Evolutionary conservation across 2,329 filamentous ascomycete genomes (phyloP).

Genomic region (Paecilomyces variotii): DNA sequence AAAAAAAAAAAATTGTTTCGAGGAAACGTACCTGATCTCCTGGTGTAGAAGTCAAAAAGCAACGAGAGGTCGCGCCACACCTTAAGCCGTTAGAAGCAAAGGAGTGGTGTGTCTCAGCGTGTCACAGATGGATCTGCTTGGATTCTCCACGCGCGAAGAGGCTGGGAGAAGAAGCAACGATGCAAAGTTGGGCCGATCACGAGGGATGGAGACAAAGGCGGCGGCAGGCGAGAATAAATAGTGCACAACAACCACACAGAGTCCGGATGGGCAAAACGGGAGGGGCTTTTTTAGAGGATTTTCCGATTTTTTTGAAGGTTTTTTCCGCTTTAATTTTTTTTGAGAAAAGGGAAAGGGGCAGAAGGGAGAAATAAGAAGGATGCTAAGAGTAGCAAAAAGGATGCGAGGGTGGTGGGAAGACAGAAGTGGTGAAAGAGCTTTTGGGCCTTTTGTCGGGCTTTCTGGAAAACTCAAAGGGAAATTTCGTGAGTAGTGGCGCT

Average conservation of each 20-base stretch:
- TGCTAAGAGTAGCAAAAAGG: constrained; percentile 12
- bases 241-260: constrained; percentile 25
- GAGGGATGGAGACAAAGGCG: constrained; percentile 4
- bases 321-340: constrained; percentile 24
- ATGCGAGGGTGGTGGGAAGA: constrained; percentile 5
- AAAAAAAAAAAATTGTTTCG: neutral
- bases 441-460: constrained; percentile 9
- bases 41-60: neutral
- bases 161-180: constrained; percentile 1
- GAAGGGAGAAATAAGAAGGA: constrained; percentile 14
- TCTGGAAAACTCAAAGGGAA: constrained; percentile 28
- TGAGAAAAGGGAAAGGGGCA: constrained; percentile 19
- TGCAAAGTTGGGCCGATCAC: constrained; percentile 9
- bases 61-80: neutral
- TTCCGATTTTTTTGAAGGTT: constrained; percentile 32
- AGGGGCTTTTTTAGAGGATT: constrained; percentile 26
- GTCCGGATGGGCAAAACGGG: constrained; percentile 5
- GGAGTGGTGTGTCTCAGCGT: constrained; percentile 1
- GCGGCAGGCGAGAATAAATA: constrained; percentile 1
- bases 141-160: neutral
- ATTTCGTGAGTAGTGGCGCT: constrained; percentile 9
- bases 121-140: neutral
- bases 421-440: constrained; percentile 9
- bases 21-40: neutral
- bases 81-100: neutral